Percentiles rank a stretch among this genome's conserved stretches.
Conservation (phyloP, 257 asterid genomes). For the Nicotiana sylvestris region DNA sequence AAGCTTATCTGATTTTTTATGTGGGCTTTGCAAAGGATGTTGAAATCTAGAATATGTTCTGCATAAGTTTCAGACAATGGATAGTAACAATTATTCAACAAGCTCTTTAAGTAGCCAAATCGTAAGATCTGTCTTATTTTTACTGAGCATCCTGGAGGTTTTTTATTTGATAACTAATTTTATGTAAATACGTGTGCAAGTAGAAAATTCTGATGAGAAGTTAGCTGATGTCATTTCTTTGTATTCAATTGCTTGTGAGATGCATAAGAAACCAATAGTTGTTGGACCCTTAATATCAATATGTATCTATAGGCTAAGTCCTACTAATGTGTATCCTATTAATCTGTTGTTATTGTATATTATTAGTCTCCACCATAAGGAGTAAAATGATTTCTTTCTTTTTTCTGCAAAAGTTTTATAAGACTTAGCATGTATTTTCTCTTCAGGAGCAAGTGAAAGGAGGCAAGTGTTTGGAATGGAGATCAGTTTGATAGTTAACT, state of each 20-base stretch:
- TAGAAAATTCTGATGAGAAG: conserved; percentile 81
- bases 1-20: no score
- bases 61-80: no score
- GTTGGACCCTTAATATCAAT: conserved; percentile 16
- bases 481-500: no score
- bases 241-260: conserved; percentile 50
- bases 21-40: no score
- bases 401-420: neutral
- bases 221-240: conserved; percentile 77
- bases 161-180: neutral
- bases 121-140: neutral
- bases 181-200: neutral
- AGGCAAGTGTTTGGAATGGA: conserved; percentile 44
- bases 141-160: neutral
- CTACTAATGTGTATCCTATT: no score
- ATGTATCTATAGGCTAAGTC: conserved; percentile 15
- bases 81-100: no score
- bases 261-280: conserved; percentile 55
- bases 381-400: neutral
- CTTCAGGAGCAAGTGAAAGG: conserved; percentile 82
- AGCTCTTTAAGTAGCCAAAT: no score
- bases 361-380: neutral
- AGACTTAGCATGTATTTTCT: conserved; percentile 1
- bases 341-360: no score
- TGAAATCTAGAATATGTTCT: no score